These are phyloP conservation scores for Acaromyces ingoldii DNA, from an alignment of 1,284 basidiomycete genomes.

Conservation along the genomic window DNA sequence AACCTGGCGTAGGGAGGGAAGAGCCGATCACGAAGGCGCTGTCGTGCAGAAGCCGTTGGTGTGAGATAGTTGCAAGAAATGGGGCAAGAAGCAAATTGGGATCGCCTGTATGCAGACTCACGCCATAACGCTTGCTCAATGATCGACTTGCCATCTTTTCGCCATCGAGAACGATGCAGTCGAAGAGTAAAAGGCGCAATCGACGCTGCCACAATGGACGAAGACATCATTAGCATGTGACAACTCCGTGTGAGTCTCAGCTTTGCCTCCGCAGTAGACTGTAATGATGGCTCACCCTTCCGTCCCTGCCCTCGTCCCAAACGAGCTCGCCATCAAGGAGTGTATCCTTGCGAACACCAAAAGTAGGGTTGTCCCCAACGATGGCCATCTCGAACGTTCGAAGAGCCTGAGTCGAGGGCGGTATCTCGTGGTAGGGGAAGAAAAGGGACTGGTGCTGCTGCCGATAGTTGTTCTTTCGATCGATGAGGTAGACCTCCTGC, in stretches of 20 bases:
- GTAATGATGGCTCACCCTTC: constrained; percentile 10
- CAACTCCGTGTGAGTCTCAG: not conserved
- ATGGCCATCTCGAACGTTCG: not conserved
- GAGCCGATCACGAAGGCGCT: constrained; percentile 80
- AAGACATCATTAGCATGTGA: not conserved
- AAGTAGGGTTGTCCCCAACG: not conserved
- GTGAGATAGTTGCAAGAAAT: constrained; percentile 5
- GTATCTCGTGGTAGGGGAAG: constrained; percentile 61
- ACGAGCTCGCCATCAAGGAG: constrained; percentile 93
- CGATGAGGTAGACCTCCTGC: constrained; percentile 76
- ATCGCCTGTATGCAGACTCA: constrained; percentile 58
- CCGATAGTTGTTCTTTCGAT: constrained; percentile 86
- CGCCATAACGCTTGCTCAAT: constrained; percentile 83
- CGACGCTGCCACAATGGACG: constrained; percentile 60
- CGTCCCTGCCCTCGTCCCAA: constrained; percentile 67
- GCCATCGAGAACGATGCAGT: constrained; percentile 80
- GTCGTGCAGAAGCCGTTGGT: constrained; percentile 2
- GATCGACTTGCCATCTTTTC: constrained; percentile 79
- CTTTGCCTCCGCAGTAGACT: not conserved
- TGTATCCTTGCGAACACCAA: constrained; percentile 62
- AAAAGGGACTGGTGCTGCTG: constrained; percentile 64
- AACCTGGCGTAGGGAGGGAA: constrained; percentile 72
- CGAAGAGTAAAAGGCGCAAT: constrained; percentile 80
- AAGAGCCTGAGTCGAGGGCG: constrained; percentile 14
- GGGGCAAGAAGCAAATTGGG: not conserved